Conservation (phyloP, 164 flowering plant species). For the Liriodendron chinense region DNA sequence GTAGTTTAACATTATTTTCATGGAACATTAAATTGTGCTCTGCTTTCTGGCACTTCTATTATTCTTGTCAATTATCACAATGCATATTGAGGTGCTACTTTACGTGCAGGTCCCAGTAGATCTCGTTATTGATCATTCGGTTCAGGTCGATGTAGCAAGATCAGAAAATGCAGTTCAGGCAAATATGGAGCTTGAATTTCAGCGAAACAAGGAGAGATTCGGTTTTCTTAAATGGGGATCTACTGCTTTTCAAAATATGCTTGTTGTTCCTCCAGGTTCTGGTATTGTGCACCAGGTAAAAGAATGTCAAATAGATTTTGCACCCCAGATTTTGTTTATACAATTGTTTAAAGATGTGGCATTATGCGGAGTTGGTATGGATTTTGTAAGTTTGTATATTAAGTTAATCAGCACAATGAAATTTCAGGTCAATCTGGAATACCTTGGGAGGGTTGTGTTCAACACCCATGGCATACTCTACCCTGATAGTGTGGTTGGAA, state of each 20-base stretch:
- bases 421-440: constrained; percentile 86
- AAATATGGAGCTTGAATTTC: constrained; percentile 78
- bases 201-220: constrained; percentile 76
- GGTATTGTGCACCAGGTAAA: constrained; percentile 90
- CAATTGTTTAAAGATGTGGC: neutral
- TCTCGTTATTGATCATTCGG: constrained; percentile 91
- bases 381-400: neutral
- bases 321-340: neutral
- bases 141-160: constrained; percentile 80
- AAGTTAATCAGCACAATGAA: neutral
- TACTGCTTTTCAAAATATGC: constrained; percentile 76
- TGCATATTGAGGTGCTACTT: neutral
- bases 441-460: constrained; percentile 92
- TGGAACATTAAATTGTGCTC: neutral
- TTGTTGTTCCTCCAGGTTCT: constrained; percentile 92
- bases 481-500: constrained; percentile 96
- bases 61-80: neutral
- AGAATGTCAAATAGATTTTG: neutral
- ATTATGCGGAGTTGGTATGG: neutral
- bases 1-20: neutral
- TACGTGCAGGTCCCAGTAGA: constrained; percentile 82
- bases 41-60: neutral
- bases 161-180: constrained; percentile 77
- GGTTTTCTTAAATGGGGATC: constrained; percentile 92
- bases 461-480: constrained; percentile 77